Conservation (phyloP, 306 rosid genomes). For the Fragaria vesca region DNA sequence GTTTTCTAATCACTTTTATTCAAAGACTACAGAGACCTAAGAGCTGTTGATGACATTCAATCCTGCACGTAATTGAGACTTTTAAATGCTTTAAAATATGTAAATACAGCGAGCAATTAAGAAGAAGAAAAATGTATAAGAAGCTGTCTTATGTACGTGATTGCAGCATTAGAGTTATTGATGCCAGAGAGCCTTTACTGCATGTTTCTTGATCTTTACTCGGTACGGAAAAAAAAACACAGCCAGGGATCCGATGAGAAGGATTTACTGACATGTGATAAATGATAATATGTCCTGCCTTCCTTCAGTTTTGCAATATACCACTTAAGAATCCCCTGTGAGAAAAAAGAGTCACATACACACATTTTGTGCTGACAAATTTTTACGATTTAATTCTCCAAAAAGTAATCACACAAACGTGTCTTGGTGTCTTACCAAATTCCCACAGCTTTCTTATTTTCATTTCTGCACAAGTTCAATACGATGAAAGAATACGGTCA, state of each 20-base stretch:
- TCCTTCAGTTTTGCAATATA: slow-evolving; percentile 28
- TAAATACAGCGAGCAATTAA: background rate
- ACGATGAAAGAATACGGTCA: slow-evolving; percentile 23
- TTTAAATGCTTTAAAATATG: background rate
- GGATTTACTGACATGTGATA: background rate
- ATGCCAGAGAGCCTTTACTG: background rate
- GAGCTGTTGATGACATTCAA: background rate
- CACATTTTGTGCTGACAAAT: background rate
- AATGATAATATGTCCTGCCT: background rate
- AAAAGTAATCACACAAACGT: background rate
- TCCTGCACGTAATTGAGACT: background rate
- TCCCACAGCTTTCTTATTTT: slow-evolving; percentile 52
- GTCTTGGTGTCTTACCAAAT: slow-evolving; percentile 61
- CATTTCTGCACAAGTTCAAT: slow-evolving; percentile 41
- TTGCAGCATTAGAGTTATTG: background rate
- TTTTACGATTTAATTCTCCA: background rate
- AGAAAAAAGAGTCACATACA: slow-evolving; percentile 17
- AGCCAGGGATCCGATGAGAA: background rate
- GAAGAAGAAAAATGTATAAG: background rate
- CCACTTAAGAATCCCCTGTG: slow-evolving; percentile 64
- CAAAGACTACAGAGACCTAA: background rate
- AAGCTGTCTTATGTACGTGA: background rate
- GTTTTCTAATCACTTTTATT: background rate
- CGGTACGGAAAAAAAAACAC: background rate
- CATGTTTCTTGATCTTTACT: background rate